Base-by-base conservation (phyloP, 2,329 filamentous ascomycete genomes). In the Penicillium freii region DNA sequence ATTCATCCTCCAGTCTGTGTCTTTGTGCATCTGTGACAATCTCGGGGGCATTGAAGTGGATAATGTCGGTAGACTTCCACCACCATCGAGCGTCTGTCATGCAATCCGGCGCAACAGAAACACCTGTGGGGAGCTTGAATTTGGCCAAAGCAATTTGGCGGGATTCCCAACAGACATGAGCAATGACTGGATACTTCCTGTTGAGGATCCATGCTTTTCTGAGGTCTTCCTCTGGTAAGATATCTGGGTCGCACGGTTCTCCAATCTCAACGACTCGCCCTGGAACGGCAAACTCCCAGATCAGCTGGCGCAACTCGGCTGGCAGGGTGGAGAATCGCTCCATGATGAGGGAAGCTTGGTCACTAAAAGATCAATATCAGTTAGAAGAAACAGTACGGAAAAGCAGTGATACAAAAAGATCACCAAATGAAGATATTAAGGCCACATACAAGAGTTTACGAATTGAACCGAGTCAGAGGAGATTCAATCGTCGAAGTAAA, bases 171-270 rank as follows among this genome's bases (percentile, higher is more conserved):
- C 53, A 56, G 31, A 31, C 31, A 27, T 51, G 39, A 23, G 46
- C 46, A n/a, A 45, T 43, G 8, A 33, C 21, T n/a, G 53, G 46
- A n/a, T 21, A 42, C 39, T 44, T 51, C 15, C 23, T 42, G 19
- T 44, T 56, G 8, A 44, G 29, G 4, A 51, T 10, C 53, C 46
- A 56, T n/a, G 53, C 23, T 23, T 15, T 11, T 25, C 11, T 51
- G 23, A 56, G 53, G 13, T 56, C 53, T 21, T 34, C 11, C 19
- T 44, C 46, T n/a, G 53, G 53, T 38, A 56, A 23, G 21, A 45
- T 52, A 25, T 56, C 53, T 17, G 46, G 46, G 7, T 56, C 53
- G 10, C 21, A 27, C 4, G 53, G 53, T 19, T 51, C 29, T 21
- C 39, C 53, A 25, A 56, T 17, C 46, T 56, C 53, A 19, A 56